A percentile compares a stretch with the other conserved stretches of the same genome.
These are phyloP conservation scores for Tillandsia leiboldiana DNA, from an alignment of 176 grass and related monocot genomes.

Conservation along the genomic window DNA sequence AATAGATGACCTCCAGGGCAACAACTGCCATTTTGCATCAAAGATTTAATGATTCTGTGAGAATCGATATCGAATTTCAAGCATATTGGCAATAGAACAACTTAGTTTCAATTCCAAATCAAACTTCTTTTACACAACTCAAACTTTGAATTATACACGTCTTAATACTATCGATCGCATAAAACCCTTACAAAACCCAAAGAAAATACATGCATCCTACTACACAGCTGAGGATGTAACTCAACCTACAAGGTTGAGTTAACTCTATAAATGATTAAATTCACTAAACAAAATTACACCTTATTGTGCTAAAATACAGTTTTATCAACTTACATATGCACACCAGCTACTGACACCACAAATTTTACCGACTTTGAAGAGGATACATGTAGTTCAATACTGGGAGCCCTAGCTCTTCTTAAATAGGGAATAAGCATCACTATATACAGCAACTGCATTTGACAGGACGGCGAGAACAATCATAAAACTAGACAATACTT, in stretches of 20 bases:
- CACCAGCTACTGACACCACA: background rate
- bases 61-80: background rate
- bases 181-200: too few relatives aligned
- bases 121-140: background rate
- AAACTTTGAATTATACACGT: background rate
- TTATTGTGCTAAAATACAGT: background rate
- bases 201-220: background rate
- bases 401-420: conserved; percentile 28
- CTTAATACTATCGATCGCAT: background rate
- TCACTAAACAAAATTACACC: background rate
- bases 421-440: conserved; percentile 67
- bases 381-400: conserved; percentile 1
- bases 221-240: background rate
- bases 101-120: background rate
- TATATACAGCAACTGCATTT: conserved; percentile 77
- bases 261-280: background rate
- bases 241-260: background rate
- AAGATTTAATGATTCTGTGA: too few relatives aligned
- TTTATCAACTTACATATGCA: background rate
- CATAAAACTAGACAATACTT: conserved; percentile 60
- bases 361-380: background rate
- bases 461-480: conserved; percentile 74
- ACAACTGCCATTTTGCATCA: too few relatives aligned
- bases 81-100: background rate
- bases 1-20: too few relatives aligned